These are phyloP conservation scores for Amyloporia xantha DNA, from an alignment of 768 basidiomycete species.

Conservation along the genomic window DNA sequence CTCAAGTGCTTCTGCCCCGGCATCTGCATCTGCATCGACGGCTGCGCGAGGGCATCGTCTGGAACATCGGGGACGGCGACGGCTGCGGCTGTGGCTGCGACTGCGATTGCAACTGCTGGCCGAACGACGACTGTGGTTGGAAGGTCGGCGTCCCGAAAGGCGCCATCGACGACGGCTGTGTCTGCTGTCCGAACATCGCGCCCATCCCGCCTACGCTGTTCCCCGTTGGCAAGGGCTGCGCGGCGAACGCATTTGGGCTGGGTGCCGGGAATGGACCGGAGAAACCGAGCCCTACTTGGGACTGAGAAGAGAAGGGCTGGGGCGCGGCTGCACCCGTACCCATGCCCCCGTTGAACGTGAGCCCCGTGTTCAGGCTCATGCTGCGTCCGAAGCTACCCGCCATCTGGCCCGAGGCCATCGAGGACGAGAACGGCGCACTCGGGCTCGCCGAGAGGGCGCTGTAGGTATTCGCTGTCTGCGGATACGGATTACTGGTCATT, in stretches of 20 bases:
- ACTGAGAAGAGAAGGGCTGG: not conserved
- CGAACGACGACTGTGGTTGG: conserved; percentile 13
- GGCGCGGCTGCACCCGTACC: not conserved
- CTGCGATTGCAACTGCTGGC: conserved; percentile 2
- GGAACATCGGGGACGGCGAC: conserved; percentile 22
- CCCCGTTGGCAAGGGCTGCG: conserved; percentile 8
- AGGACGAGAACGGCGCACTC: conserved; percentile 16
- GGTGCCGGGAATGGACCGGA: not conserved
- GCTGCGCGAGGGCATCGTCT: conserved; percentile 21
- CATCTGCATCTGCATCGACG: conserved; percentile 28
- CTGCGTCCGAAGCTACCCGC: conserved; percentile 12
- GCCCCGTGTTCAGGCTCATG: conserved; percentile 18
- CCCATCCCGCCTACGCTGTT: conserved; percentile 6
- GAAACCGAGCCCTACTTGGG: not conserved
- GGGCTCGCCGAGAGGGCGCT: conserved; percentile 17
- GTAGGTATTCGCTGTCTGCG: conserved; percentile 12
- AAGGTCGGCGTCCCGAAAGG: conserved; percentile 1
- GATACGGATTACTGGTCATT: conserved; percentile 4
- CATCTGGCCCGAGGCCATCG: conserved; percentile 9
- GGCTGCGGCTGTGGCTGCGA: conserved; percentile 17
- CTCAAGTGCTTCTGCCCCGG: conserved; percentile 9
- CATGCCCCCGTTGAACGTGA: conserved; percentile 5
- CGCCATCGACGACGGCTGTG: not conserved
- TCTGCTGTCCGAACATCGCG: conserved; percentile 13
- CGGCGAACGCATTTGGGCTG: conserved; percentile 15